Evolutionary conservation across 2,329 filamentous ascomycete genomes (phyloP), one percentile per base, ranked within the genome.

Genomic region (Pseudogymnoascus sp.): DNA sequence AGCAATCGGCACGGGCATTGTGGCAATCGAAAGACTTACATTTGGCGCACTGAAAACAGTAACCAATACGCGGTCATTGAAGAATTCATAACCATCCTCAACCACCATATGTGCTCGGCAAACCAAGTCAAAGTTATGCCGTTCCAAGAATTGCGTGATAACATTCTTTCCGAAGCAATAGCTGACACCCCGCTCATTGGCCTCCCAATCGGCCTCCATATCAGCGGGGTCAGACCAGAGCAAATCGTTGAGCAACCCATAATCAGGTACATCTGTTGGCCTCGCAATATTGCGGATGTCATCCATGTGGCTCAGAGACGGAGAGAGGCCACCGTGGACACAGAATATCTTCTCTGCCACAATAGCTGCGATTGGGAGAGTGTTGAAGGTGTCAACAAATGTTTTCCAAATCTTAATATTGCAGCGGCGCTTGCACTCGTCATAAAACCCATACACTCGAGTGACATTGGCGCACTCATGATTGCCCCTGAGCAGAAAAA

Each of bases 101-200:
- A 99, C 95, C 61, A 99, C 95, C 95, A 97, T 97, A 78, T 99
- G 95, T 59, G 95, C 95, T 69, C 95, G 88, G 75, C 95, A 99
- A 61, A 99, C 93, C 60, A 99, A 80, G 75, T 99, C 95, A 74
- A 99, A 97, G 76, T 99, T 95, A 74, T 99, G 95, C 63, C 90
- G 86, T 65, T 92, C 89, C 67, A 99, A 79, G 75, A 99, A 99
- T 70, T 97, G 92, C 75, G 93, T 93, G 66, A 99, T 97, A 68
- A 99, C 93, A 73, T 96, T 95, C 77, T 97, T 97, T 59, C 93
- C 93, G 73, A 99, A 99, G 74, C 95, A 97, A 75, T 97, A 99
- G 74, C 93, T 97, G 59, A 99, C 95, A 61, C 95, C 95, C 73
- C 95, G 82, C 75, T 99, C 95, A 68, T 97, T 99, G 16, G 92